Conservation (phyloP, 352 stramenopile species). For the Globisporangium viniferum region DNA sequence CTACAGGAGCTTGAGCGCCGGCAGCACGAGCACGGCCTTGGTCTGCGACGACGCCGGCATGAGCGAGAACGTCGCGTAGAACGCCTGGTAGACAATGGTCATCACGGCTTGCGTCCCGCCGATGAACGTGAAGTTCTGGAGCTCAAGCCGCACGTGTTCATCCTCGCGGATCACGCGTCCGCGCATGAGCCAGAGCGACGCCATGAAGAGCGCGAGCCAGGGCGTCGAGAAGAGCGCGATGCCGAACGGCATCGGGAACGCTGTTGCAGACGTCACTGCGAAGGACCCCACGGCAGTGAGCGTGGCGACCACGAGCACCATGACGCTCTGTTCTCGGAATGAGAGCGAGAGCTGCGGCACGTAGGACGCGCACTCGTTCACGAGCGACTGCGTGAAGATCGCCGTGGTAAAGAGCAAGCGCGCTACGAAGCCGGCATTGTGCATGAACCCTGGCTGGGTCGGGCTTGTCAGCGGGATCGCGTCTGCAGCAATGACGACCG, state of each 20-base stretch:
- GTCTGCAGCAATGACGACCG: neutral
- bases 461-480: neutral
- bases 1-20: slow-evolving; percentile 23
- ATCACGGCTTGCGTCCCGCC: neutral
- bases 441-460: neutral
- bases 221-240: slow-evolving; percentile 11
- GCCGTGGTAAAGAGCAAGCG: neutral
- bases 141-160: neutral
- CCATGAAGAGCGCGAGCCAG: slow-evolving; percentile 4
- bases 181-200: neutral
- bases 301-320: neutral
- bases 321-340: neutral
- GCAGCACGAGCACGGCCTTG: slow-evolving; percentile 23
- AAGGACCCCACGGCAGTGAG: neutral
- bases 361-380: slow-evolving; percentile 1
- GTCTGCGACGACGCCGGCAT: slow-evolving; percentile 15
- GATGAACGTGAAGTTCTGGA: neutral
- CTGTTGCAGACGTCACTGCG: slow-evolving; percentile 12
- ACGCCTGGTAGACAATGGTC: slow-evolving; percentile 26
- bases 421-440: neutral
- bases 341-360: neutral
- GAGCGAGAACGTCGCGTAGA: slow-evolving; percentile 27
- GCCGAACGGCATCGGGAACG: slow-evolving; percentile 32
- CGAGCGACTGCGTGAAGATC: neutral
- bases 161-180: neutral